Conservation (phyloP, 805 yeast species). For the Allodekkera sacchari region DNA sequence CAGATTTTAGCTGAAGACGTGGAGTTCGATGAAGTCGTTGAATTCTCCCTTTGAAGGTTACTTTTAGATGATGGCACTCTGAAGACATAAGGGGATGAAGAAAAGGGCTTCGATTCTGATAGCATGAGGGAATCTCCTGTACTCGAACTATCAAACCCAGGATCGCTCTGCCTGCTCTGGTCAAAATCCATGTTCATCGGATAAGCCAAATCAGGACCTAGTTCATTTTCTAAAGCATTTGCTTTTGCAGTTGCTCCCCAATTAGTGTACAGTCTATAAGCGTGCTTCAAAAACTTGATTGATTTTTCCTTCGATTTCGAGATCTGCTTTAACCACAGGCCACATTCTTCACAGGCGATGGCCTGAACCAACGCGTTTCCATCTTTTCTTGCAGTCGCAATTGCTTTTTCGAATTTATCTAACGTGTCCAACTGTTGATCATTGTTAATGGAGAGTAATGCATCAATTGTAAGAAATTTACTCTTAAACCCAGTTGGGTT, state of each 20-base stretch:
- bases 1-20: not conserved
- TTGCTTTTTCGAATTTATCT: slow-evolving; percentile 37
- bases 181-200: not conserved
- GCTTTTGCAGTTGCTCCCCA: slow-evolving; percentile 22
- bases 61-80: not conserved
- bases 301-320: slow-evolving; percentile 26
- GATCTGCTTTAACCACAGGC: slow-evolving; percentile 26
- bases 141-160: no score
- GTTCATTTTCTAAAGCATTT: slow-evolving; percentile 20
- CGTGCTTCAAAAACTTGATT: slow-evolving; percentile 27
- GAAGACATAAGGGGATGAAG: no score
- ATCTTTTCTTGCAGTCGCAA: slow-evolving; percentile 28
- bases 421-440: slow-evolving; percentile 29
- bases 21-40: not conserved
- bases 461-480: slow-evolving; percentile 29
- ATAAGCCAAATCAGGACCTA: slow-evolving; percentile 20
- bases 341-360: slow-evolving; percentile 33
- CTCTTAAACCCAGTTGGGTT: slow-evolving; percentile 31
- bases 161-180: not conserved
- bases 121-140: no score
- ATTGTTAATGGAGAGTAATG: slow-evolving; percentile 21
- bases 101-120: no score
- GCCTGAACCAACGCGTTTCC: slow-evolving; percentile 32
- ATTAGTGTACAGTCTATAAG: slow-evolving; percentile 26
- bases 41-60: not conserved